Evolutionary conservation across 768 basidiomycete species (phyloP), one percentile per base, ranked within the genome.

Genomic region (Atractiella rhizophila): DNA sequence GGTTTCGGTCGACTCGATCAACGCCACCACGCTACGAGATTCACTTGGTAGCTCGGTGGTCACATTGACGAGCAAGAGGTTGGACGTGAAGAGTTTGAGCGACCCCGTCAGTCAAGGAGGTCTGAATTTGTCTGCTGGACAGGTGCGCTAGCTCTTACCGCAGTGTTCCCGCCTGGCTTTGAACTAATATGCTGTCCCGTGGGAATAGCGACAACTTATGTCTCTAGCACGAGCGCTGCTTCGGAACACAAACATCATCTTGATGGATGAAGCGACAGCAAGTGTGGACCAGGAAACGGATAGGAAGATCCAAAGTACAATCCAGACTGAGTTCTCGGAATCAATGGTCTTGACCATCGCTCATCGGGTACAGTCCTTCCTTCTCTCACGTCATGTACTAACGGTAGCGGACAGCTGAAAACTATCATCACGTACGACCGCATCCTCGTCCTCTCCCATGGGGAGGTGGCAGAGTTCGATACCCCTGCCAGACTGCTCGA

Each of bases 391-490:
- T 30, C 23, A 44, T 47, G 39, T 38, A n/a, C n/a, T n/a, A n/a
- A n/a, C n/a, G n/a, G n/a, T n/a, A n/a, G n/a, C n/a, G n/a, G n/a
- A n/a, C n/a, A n/a, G n/a, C n/a, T n/a, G n/a, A n/a, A n/a, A n/a
- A n/a, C n/a, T n/a, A n/a, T n/a, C n/a, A n/a, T n/a, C n/a, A n/a
- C n/a, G n/a, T n/a, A 56, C 39, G 60, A 62, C 47, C 53, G 55
- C 44, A 57, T 65, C 28, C 44, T 65, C 19, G 60, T 65, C 1
- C 54, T 66, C 12, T 72, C 72, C 40, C 64, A 66, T 16, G 80
- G 80, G 2, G 64, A 66, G 41, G 64, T 85, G 32, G 57, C 70
- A n/a, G 79, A 85, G 52, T 80, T 71, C 55, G 81, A 74, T 42
- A 62, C 68, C 8, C 80, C 81, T 0, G 57, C 54, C 29, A 61